Evolutionary conservation across 2,329 filamentous ascomycete genomes (phyloP).

Genomic region (Fusarium subtropicale): DNA sequence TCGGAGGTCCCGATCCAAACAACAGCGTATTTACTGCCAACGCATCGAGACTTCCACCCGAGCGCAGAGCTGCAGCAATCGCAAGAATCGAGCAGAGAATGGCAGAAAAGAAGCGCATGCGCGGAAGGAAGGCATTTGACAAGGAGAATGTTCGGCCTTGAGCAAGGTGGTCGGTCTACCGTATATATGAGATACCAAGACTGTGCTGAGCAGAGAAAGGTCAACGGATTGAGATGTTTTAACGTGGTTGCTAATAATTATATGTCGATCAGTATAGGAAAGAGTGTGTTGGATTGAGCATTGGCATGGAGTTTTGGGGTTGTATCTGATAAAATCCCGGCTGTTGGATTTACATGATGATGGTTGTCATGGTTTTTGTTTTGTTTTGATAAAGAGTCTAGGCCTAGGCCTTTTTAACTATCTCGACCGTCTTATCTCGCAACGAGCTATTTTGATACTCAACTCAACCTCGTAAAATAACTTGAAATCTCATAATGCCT

Average conservation of each 20-base stretch:
- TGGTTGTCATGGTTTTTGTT: conserved; percentile 37
- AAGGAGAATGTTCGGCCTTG: conserved; percentile 65
- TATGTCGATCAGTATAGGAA: conserved; percentile 5
- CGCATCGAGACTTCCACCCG: conserved; percentile 60
- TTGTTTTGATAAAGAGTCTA: conserved; percentile 30
- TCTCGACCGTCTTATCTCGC: conserved; percentile 38
- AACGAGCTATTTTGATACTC: conserved; percentile 29
- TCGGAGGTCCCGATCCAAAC: conserved; percentile 56
- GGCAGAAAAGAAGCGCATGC: conserved; percentile 60
- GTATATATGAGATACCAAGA: conserved; percentile 20
- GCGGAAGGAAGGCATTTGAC: conserved; percentile 51
- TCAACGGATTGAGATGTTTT: conserved; percentile 31
- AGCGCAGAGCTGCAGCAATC: conserved; percentile 65
- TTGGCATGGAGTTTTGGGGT: conserved; percentile 46
- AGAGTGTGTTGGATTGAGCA: conserved; percentile 20
- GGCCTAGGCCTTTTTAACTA: conserved; percentile 8
- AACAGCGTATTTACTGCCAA: conserved; percentile 52
- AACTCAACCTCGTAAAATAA: conserved; percentile 19
- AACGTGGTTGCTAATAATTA: conserved; percentile 27
- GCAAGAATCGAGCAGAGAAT: conserved; percentile 66
- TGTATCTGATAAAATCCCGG: conserved; percentile 21
- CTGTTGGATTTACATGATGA: conserved; percentile 41
- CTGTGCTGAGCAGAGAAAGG: conserved; percentile 12
- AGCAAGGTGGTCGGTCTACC: conserved; percentile 18
- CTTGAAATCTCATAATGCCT: conserved; percentile 43